Evolutionary conservation across 305 asterid species (phyloP), one percentile per base, ranked within the genome.

Genomic region (Plantago rigida): DNA sequence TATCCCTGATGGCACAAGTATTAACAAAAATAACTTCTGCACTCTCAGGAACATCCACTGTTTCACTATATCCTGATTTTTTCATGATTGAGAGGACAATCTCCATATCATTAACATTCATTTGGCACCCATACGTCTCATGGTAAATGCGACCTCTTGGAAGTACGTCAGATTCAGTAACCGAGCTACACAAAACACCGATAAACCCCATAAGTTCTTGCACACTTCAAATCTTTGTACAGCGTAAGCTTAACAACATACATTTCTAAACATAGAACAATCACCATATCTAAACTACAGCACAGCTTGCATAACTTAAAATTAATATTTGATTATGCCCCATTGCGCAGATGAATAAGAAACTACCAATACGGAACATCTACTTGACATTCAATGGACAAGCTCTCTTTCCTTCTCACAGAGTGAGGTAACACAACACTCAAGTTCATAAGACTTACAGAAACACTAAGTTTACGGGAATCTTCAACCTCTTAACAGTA

Each of bases 41-140:
- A 83, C 80, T 82, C 83, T 91, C 98, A 29, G 98, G 98, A 69
- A 56, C 83, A 41, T 85, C 86, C 26, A 82, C 98, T 19, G 74
- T 71, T 72, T 87, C 88, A 47, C 70, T 77, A 59, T 84, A 87
- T 66, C 98, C 96, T 73, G 89, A 77, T 51, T 87, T 91, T 71
- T 87, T 86, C 98, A 91, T 91, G 81, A 91, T 86, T 47, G 96
- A 81, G 28, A 91, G 70, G 64, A 91, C 96, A 74, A 91, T 86
- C 80, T 91, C 96, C 98, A 91, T 91, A 71, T 91, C 98, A 67
- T 91, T 91, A 48, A 91, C 94, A 78, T 91, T 91, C 98, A 91
- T 91, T 75, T 91, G 98, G 62, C 98, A 91, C 62, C 98, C 98
- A 67, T 87, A 91, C 12, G 98, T 91, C 76, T 91, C 98, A 66